Conservation (phyloP, 768 basidiomycete genomes). For the Psilocybe azurescens region DNA sequence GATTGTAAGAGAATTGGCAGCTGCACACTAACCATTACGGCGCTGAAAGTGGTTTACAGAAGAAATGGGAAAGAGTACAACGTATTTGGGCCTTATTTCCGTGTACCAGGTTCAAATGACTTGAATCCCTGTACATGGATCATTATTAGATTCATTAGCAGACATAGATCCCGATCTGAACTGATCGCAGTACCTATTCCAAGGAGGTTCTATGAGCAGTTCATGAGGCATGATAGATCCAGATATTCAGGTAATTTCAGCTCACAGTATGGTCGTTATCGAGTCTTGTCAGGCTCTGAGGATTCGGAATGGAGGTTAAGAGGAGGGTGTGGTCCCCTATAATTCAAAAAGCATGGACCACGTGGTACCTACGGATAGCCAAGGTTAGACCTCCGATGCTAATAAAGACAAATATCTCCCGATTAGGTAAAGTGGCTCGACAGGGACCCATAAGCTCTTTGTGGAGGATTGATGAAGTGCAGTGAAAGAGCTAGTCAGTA, state of each 20-base stretch:
- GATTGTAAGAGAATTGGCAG: background rate
- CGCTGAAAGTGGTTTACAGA: background rate
- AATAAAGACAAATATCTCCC: slow-evolving; percentile 1
- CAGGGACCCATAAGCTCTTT: background rate
- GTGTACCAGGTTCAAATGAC: background rate
- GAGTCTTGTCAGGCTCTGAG: background rate
- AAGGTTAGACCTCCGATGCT: background rate
- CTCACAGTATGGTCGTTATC: background rate
- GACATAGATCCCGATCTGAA: background rate
- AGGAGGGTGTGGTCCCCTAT: background rate
- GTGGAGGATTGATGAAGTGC: too few relatives aligned
- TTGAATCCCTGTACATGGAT: background rate
- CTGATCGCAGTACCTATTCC: background rate
- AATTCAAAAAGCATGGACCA: background rate
- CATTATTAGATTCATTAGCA: slow-evolving; percentile 1
- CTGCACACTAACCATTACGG: background rate
- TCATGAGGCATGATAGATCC: background rate
- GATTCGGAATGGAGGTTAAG: background rate
- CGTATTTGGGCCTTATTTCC: background rate
- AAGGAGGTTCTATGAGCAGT: background rate
- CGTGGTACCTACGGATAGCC: background rate
- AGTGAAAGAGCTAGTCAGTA: too few relatives aligned
- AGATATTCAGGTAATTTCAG: background rate
- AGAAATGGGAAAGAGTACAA: background rate
- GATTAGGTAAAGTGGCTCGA: background rate